Percentiles rank a stretch among this genome's conserved stretches.
Conservation (phyloP, 1,284 basidiomycete genomes). For the Sporisorium iseilematis-ciliati region DNA sequence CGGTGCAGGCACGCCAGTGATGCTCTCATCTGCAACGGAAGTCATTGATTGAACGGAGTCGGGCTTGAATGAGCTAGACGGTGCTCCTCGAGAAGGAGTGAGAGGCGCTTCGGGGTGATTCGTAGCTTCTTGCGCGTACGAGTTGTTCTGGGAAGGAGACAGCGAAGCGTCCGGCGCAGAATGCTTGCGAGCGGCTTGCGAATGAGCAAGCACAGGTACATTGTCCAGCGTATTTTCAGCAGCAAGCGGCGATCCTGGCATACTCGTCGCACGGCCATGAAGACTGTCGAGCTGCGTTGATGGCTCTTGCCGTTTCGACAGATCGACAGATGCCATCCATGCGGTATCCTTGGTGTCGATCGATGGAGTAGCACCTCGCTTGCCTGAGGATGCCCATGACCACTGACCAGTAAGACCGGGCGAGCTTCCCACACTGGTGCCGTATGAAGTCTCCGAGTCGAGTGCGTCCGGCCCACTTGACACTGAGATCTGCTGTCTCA, state of each 20-base stretch:
- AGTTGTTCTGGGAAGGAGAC: slow-evolving; percentile 1
- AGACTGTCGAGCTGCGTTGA: neutral
- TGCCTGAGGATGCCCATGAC: slow-evolving; percentile 14
- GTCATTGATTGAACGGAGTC: neutral
- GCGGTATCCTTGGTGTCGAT: slow-evolving; percentile 16
- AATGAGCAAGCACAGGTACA: neutral
- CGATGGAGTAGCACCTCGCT: slow-evolving; percentile 12
- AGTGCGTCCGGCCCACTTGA: slow-evolving; percentile 34
- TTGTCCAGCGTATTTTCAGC: slow-evolving; percentile 19
- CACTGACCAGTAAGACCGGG: slow-evolving; percentile 22
- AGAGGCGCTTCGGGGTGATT: neutral
- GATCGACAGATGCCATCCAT: slow-evolving; percentile 18
- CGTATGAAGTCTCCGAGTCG: slow-evolving; percentile 47
- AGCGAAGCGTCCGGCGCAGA: slow-evolving; percentile 13
- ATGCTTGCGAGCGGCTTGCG: slow-evolving; percentile 10
- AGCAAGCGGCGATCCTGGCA: slow-evolving; percentile 18
- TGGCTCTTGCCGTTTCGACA: neutral
- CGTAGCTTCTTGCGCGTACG: neutral
- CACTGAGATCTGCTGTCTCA: slow-evolving; percentile 32
- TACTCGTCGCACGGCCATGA: slow-evolving; percentile 2
- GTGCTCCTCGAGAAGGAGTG: neutral
- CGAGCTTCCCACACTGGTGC: slow-evolving; percentile 45
- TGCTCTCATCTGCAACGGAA: slow-evolving; percentile 11
- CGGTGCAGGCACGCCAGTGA: slow-evolving; percentile 1
- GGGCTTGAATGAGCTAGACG: neutral